Base-by-base conservation (phyloP, 768 basidiomycete genomes). In the Suillus decipiens region DNA sequence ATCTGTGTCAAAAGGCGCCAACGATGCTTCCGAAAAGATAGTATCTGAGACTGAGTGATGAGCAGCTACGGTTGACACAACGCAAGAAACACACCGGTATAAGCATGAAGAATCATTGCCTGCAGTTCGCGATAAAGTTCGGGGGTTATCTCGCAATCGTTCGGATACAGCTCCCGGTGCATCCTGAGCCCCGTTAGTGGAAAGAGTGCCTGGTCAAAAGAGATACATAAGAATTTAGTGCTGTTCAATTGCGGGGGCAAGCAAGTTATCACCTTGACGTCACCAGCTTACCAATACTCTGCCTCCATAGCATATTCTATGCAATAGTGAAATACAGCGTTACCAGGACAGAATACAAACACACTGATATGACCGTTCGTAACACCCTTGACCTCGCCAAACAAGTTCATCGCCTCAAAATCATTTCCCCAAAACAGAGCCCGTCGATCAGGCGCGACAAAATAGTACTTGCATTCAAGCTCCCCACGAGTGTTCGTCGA, bases 1-100 rank as follows among this genome's bases (percentile, higher is more conserved):
- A 1, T 59, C 56, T 10, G 31, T 28, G 8, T 63, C 55, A 19
- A 63, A 68, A 42, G 53, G 53, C 15, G 61, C 54, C 22, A 68
- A 61, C 7, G 62, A 64, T 3, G 22, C 15, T 22, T 45, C 48
- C 1, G 62, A 67, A 39, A 61, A 39, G 19, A 53, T 42, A 7
- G 55, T 60, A 36, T 48, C 59, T 55, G 8, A 22, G 7, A 36
- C 6, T n/a, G 2, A 14, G 11, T 6, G 10, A 36, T 36, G 53
- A 54, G 33, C 6, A 36, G 14, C 22, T 14, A 33, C 1, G 33
- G 31, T 36, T 14, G 1, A 36, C 12, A 54, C 34, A 54, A n/a
- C 5, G 12, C 33, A 12, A 12, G 53, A 36, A 22, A 54, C 53
- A n/a, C 33, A 54, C 53, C 53, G 1, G 53, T 36, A 22, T 54